Conservation (phyloP, 2,329 filamentous ascomycete species). For the Blumeriella jaapii region DNA sequence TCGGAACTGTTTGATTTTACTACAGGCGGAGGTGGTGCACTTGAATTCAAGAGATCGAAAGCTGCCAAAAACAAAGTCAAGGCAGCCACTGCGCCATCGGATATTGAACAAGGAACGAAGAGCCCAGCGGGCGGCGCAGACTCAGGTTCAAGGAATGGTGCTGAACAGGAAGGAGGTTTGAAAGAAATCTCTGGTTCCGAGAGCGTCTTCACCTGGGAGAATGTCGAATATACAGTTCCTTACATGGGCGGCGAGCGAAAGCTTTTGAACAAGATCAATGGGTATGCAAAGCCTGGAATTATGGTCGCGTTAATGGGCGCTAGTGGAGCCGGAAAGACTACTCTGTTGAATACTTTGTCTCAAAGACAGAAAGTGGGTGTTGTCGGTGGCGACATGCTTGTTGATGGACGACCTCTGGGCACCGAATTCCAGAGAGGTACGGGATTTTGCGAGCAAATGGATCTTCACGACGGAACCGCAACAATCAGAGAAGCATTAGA, state of each 20-base stretch:
- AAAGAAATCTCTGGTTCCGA: conserved; percentile 43
- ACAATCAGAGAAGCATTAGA: conserved; percentile 58
- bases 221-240: conserved; percentile 63
- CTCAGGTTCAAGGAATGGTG: conserved; percentile 17
- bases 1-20: conserved; percentile 58
- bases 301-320: conserved; percentile 74
- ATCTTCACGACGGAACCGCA: conserved; percentile 56
- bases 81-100: conserved; percentile 32
- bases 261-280: conserved; percentile 58
- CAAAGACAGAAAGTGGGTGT: conserved; percentile 59
- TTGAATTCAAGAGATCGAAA: conserved; percentile 61
- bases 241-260: conserved; percentile 49
- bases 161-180: conserved; percentile 30
- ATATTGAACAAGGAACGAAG: conserved; percentile 39
- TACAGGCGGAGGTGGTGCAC: conserved; percentile 50
- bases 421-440: conserved; percentile 56
- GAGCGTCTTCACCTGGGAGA: conserved; percentile 58
- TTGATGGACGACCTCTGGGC: conserved; percentile 51
- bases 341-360: conserved; percentile 63
- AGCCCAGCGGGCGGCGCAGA: conserved; percentile 21
- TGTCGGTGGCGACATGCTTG: conserved; percentile 53
- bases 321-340: conserved; percentile 75
- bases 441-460: conserved; percentile 62
- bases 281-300: conserved; percentile 68
- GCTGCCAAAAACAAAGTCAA: conserved; percentile 43